A percentile compares a stretch with the other conserved stretches of the same genome.
Conservation (phyloP, 2,329 filamentous ascomycete genomes). For the Neopestalotiopsis sp. region DNA sequence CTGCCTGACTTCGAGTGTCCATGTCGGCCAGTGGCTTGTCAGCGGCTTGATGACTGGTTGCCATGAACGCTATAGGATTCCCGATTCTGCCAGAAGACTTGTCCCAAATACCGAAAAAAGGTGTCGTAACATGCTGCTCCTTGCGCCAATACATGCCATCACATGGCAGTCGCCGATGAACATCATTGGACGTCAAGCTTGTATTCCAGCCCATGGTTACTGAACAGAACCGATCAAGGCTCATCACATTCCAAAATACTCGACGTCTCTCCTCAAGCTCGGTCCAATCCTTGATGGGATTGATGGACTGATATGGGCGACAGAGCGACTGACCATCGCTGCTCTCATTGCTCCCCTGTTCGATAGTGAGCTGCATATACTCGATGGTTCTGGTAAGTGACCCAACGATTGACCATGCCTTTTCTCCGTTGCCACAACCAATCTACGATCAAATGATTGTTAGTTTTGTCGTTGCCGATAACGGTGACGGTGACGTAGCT, state of each 20-base stretch:
- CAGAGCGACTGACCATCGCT: slow-evolving; percentile 27
- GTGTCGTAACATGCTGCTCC: slow-evolving; percentile 42
- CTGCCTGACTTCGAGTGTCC: slow-evolving; percentile 6
- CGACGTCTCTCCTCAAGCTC: slow-evolving; percentile 36
- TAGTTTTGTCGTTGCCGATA: too few species aligned
- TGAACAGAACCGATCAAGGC: slow-evolving; percentile 33
- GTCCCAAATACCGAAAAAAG: slow-evolving; percentile 52
- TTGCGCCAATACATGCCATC: slow-evolving; percentile 47
- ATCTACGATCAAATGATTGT: slow-evolving; percentile 25
- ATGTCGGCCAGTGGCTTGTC: slow-evolving; percentile 9
- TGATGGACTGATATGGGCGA: slow-evolving; percentile 30
- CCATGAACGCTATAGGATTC: slow-evolving; percentile 46
- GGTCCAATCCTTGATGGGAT: slow-evolving; percentile 35
- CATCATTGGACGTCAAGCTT: slow-evolving; percentile 36
- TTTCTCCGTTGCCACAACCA: slow-evolving; percentile 31
- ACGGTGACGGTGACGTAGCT: not conserved
- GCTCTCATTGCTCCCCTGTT: slow-evolving; percentile 30
- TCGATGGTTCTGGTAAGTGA: slow-evolving; percentile 40
- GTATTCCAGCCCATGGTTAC: slow-evolving; percentile 32
- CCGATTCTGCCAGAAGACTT: slow-evolving; percentile 43
- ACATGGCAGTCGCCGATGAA: slow-evolving; percentile 36
- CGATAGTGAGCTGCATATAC: slow-evolving; percentile 37
- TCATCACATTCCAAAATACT: slow-evolving; percentile 42
- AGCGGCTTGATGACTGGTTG: slow-evolving; percentile 26
- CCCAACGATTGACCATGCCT: slow-evolving; percentile 40